Conservation (phyloP, 2,329 filamentous ascomycete genomes). For the Lasiodiplodia gonubiensis region DNA sequence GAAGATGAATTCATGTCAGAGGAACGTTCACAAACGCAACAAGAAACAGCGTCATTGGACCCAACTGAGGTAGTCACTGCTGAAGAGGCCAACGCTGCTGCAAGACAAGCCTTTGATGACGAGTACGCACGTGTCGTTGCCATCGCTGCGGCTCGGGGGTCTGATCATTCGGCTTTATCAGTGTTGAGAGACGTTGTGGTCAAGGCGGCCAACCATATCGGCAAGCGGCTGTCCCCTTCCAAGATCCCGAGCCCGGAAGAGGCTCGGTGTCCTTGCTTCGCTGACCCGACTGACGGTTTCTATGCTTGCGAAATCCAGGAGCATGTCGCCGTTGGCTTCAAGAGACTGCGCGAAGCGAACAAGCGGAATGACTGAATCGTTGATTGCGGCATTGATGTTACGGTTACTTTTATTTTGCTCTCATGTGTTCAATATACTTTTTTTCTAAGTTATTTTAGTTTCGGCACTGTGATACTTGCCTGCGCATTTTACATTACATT, state of each 20-base stretch:
- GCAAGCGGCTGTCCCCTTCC: neutral
- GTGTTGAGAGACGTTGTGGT: neutral
- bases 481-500: neutral
- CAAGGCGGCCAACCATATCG: neutral
- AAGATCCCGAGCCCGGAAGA: slow-evolving; percentile 3
- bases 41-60: neutral
- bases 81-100: neutral
- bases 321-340: slow-evolving; percentile 4
- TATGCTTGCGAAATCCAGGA: neutral
- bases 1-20: neutral
- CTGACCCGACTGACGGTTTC: neutral
- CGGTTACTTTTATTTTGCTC: neutral
- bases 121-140: slow-evolving; percentile 7
- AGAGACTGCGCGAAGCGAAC: neutral
- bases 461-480: neutral
- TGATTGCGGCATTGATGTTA: neutral
- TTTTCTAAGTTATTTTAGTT: neutral
- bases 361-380: neutral
- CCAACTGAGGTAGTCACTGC: neutral
- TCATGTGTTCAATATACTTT: neutral
- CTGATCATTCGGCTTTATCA: neutral
- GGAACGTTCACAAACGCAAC: neutral
- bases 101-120: neutral
- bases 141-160: neutral
- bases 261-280: neutral